Evolutionary conservation across 1,284 basidiomycete genomes (phyloP).

Genomic region (Malassezia vespertilionis): DNA sequence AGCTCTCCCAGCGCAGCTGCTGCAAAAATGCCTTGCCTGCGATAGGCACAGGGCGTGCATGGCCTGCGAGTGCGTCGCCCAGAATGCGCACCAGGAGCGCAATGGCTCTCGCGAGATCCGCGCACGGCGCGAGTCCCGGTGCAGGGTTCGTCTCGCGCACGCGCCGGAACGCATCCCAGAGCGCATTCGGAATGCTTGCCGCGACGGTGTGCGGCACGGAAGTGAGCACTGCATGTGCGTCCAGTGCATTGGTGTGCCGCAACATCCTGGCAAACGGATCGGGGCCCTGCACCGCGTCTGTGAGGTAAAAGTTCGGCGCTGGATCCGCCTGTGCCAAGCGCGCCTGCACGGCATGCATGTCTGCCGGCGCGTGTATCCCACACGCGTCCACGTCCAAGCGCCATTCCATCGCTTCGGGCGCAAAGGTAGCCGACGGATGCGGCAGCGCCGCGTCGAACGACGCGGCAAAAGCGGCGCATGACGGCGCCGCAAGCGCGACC

Average conservation of each 20-base stretch:
- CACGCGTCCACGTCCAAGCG: not conserved
- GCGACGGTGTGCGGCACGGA: not conserved
- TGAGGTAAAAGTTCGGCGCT: not conserved
- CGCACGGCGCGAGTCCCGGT: constrained; percentile 4
- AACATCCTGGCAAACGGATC: not conserved
- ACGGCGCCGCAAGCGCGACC: not conserved
- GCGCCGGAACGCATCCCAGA: constrained; percentile 6
- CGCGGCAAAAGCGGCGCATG: not conserved
- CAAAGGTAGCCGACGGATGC: not conserved
- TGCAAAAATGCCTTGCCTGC: constrained; percentile 11
- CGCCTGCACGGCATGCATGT: not conserved
- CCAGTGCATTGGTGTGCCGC: not conserved
- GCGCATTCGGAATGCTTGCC: not conserved
- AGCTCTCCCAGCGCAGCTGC: constrained; percentile 14
- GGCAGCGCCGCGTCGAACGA: not conserved
- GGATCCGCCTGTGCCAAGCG: not conserved
- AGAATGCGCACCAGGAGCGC: constrained; percentile 8
- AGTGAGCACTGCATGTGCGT: not conserved
- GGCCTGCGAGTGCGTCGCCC: constrained; percentile 9
- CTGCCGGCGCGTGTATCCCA: not conserved
- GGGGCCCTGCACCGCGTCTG: not conserved
- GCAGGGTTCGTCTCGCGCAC: constrained; percentile 6
- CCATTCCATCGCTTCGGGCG: not conserved
- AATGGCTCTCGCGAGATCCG: constrained; percentile 8
- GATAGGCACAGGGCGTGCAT: constrained; percentile 9